Base-by-base conservation (phyloP, 495 filamentous ascomycete genomes). In the Daldinia decipiens region DNA sequence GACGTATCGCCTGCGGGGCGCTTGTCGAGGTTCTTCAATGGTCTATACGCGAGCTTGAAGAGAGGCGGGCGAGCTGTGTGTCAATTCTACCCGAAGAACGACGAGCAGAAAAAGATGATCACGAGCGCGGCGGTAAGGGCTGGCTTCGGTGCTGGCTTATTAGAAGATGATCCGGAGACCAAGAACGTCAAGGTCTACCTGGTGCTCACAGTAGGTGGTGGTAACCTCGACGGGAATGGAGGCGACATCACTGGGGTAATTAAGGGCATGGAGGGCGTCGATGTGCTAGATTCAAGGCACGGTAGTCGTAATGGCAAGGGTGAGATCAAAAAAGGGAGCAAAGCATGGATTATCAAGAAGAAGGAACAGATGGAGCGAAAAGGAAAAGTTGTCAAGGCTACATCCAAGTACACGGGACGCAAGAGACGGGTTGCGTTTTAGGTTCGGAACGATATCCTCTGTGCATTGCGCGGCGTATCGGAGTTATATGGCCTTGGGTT, bases 61-160 rank as follows among this genome's bases (percentile, higher is more conserved):
- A 85, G 96, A 4, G 95, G 95, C 9, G 95, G 94, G 24, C 87
- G 92, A 43, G 95, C 96, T 1, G 95, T 98, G 24, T 95, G 94
- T 74, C 95, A 98, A 76, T 98, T 99, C 78, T 99, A 99, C 78
- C 96, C 95, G 3, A 96, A 95, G 82, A 97, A 99, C 78, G 93
- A 95, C 72, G 84, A 85, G 67, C 95, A 98, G 81, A 90, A 93
- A 76, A 87, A 83, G 64, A 97, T 98, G 95, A 94, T 98, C 61
- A 93, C 90, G 55, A 82, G 81, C 15, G 94, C 95, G 17, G 95
- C 95, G 0, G 91, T 97, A 62, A 93, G 90, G 76, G 95, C 95
- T 4, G 95, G 95, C 0, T 99, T 99, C 79, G 94, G 96, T 8
- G 95, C 96, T 0, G 95, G 95, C 80, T 84, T 99, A 34, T 80